Evolutionary conservation across 2,329 filamentous ascomycete species (phyloP), one percentile per base, ranked within the genome.

Genomic region (Microdochium bolleyi): DNA sequence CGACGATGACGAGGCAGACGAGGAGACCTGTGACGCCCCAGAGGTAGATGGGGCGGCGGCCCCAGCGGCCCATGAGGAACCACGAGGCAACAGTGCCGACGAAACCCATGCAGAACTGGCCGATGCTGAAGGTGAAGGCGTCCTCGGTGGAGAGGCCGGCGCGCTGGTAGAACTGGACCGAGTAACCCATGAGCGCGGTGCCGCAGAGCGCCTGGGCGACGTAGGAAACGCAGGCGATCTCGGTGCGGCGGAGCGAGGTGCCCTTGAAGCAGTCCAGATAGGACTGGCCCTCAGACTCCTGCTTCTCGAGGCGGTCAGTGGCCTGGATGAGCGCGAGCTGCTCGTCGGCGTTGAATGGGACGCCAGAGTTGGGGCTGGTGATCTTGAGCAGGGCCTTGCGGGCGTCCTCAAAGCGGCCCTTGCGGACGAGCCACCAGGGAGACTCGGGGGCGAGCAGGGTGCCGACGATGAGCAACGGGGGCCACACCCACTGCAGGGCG

Each of bases 401-500:
- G 27, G 55, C 52, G 25, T 53, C 46, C 25, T 53, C 48, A 10
- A 70, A 61, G 24, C 64, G 60, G 52, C 61, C 62, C 5, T 58
- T 60, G 13, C 67, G 67, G 30, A 70, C 67, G 16, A 69, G 67
- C 52, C 59, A 65, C 68, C 68, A 71, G 0, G 69, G 69, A 2
- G 68, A 70, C 55, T 71, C 69, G 9, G 69, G 69, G 1, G 68
- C 67, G 44, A 68, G 32, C 34, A 53, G 67, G 2, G 64, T 63
- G 16, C 62, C 63, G 48, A 70, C 62, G 34, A 62, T 58, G 7
- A 70, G 59, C 2, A 63, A 63, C 21, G 69, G 25, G 5, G 68
- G 67, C 67, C 69, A 71, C 1, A 68, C 22, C 70, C 70, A 73
- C 54, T 73, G 71, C 3, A 72, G 52, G 5, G 68, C 70, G 53